These are phyloP conservation scores for Tolypocladium endophyticum DNA, from an alignment of 2,329 filamentous ascomycete species.

Conservation along the genomic window DNA sequence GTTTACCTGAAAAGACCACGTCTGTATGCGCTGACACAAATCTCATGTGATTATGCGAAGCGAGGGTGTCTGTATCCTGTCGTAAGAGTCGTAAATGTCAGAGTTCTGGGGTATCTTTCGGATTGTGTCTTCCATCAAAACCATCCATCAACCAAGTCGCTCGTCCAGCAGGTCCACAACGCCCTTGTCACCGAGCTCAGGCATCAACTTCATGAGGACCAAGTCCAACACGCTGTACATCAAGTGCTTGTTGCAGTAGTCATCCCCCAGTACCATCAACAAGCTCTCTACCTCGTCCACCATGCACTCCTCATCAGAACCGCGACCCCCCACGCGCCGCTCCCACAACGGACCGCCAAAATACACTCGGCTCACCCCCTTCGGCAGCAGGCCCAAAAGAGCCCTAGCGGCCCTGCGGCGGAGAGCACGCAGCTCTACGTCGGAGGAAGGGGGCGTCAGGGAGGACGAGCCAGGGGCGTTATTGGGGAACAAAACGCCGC, in stretches of 20 bases:
- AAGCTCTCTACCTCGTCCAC: slow-evolving; percentile 52
- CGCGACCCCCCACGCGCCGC: slow-evolving; percentile 10
- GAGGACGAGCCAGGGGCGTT: slow-evolving; percentile 61
- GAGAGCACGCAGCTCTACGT: slow-evolving; percentile 50
- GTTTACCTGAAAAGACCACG: not conserved
- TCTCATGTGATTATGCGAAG: not conserved
- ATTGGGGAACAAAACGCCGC: slow-evolving; percentile 76
- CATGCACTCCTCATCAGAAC: slow-evolving; percentile 24
- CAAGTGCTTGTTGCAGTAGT: slow-evolving; percentile 88
- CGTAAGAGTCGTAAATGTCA: not conserved
- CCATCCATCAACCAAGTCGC: slow-evolving; percentile 36
- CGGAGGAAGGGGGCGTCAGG: slow-evolving; percentile 47
- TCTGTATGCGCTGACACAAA: not conserved
- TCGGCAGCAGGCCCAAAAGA: slow-evolving; percentile 38
- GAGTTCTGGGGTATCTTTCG: not conserved
- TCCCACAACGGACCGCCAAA: slow-evolving; percentile 26
- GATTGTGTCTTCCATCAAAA: not conserved
- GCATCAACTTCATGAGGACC: slow-evolving; percentile 69
- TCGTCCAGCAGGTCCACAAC: slow-evolving; percentile 65
- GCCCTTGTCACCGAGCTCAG: slow-evolving; percentile 67
- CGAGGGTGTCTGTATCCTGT: not conserved
- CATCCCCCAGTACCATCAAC: slow-evolving; percentile 66
- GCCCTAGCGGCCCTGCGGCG: slow-evolving; percentile 57
- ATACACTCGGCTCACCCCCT: slow-evolving; percentile 36
- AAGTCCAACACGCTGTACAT: slow-evolving; percentile 75